These are phyloP conservation scores for Quercus robur DNA, from an alignment of 306 rosid genomes.

Conservation along the genomic window DNA sequence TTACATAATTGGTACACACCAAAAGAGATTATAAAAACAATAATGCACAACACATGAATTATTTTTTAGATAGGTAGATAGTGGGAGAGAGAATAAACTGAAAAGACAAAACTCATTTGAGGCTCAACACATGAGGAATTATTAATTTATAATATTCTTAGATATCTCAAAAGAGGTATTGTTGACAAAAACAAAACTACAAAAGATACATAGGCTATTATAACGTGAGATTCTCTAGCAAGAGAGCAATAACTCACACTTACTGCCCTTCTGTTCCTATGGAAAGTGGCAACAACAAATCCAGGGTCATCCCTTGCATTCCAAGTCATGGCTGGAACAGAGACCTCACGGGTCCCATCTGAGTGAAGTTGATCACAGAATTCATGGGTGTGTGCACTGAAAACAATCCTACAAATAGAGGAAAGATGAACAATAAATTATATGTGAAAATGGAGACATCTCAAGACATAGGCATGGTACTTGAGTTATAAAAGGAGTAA, in stretches of 20 bases:
- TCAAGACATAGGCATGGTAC: neutral
- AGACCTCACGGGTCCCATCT: constrained; percentile 58
- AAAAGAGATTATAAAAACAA: neutral
- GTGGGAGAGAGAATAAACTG: too few species aligned
- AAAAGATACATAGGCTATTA: constrained; percentile 34
- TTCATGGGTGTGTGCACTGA: constrained; percentile 53
- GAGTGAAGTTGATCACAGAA: constrained; percentile 44
- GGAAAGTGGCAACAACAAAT: constrained; percentile 61
- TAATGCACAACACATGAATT: neutral
- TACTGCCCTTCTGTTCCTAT: constrained; percentile 41
- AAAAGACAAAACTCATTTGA: too few species aligned
- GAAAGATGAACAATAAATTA: neutral
- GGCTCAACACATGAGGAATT: neutral
- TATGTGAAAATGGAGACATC: neutral
- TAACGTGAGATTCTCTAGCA: constrained; percentile 55
- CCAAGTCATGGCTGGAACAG: constrained; percentile 74
- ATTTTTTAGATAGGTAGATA: too few species aligned
- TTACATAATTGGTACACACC: neutral
- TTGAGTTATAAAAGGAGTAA: neutral
- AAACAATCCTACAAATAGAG: constrained; percentile 48
- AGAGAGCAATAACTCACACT: constrained; percentile 61
- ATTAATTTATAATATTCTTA: constrained; percentile 1
- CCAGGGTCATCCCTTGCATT: constrained; percentile 68
- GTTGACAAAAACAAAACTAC: constrained; percentile 23
- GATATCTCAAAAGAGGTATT: constrained; percentile 15